A percentile compares a stretch with the other conserved stretches of the same genome.
Conservation (phyloP, 2,329 filamentous ascomycete species). For the Xylariaceae sp. region DNA sequence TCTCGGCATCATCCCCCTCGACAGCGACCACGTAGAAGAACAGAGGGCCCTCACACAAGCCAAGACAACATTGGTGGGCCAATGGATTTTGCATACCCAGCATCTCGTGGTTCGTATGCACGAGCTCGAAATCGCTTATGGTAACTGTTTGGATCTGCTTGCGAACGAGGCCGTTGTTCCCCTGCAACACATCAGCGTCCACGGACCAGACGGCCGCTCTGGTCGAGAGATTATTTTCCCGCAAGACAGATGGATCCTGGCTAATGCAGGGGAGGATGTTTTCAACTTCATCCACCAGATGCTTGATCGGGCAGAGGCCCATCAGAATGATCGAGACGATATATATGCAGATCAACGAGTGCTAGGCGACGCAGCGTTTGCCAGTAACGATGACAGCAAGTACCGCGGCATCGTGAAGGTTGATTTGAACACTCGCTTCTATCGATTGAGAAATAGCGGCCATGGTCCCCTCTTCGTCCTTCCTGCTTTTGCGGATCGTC, state of each 20-base stretch:
- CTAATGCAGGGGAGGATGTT: conserved; percentile 60
- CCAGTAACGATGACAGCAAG: conserved; percentile 38
- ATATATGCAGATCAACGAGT: conserved; percentile 47
- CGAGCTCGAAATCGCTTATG: conserved; percentile 61
- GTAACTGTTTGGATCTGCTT: conserved; percentile 56
- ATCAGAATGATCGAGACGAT: conserved; percentile 44
- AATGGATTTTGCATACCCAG: conserved; percentile 61
- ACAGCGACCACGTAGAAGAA: conserved; percentile 42
- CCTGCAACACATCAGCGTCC: conserved; percentile 56
- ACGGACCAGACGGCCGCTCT: conserved; percentile 59
- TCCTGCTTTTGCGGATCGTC: conserved; percentile 56
- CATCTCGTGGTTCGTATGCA: conserved; percentile 60
- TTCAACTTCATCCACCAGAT: conserved; percentile 52
- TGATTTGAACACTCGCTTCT: conserved; percentile 58
- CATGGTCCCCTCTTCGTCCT: conserved; percentile 58
- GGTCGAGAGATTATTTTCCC: conserved; percentile 59
- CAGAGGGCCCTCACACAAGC: conserved; percentile 47
- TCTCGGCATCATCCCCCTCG: conserved; percentile 58
- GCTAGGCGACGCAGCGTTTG: conserved; percentile 48
- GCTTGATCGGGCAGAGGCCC: conserved; percentile 54
- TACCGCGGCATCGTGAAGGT: conserved; percentile 55
- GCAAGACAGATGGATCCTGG: conserved; percentile 62
- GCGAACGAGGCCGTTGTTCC: conserved; percentile 57
- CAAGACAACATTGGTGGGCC: conserved; percentile 60
- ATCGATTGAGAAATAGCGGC: conserved; percentile 54